Base-by-base conservation (phyloP, 2,329 filamentous ascomycete genomes). In the Aureobasidium lini region DNA sequence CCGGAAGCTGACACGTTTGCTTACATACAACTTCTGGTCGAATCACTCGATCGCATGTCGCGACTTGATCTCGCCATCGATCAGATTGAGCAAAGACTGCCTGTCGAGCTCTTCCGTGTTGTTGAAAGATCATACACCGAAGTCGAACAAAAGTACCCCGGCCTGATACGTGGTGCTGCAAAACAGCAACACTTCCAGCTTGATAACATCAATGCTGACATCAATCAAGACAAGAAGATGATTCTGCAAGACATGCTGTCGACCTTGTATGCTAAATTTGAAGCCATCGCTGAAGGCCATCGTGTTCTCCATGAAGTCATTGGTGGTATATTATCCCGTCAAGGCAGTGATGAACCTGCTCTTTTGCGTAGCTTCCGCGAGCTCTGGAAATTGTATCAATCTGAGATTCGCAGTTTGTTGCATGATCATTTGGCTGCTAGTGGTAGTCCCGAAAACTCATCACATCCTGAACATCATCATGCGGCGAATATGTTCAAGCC, bases 341-440 rank as follows among this genome's bases (percentile, higher is more conserved):
- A 97, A 69, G 88, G 88, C 73, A 37, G 59, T 8, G 57, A 66
- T 15, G 80, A 82, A 59, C 87, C 77, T 76, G 81, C 83, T 0
- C 80, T 97, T 52, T 86, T 90, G 6, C 86, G 90, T 59, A 91
- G 91, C 59, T 99, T 99, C 75, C 94, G 93, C 69, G 94, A 97
- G 74, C 77, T 99, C 42, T 99, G 95, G 95, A 96, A 96, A 70
- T 78, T 99, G 7, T 93, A 96, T 68, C 94, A 99, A 70, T 97
- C 95, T 73, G 94, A 99, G 79, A 97, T 99, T 65, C 85, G 92
- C 43, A 95, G 92, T 5, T 77, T 99, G 13, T 77, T 99, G 60
- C 94, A 97, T 73, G 95, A 96, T 71, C 97, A 99, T 70, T 84
- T 99, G 54, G 95, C 94, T 0, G 95, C 91, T 1, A 91, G 95